phyloP scores from a whole-genome alignment of 163 green algal genomes.

The Chlamydomonas reinhardtii region DNA sequence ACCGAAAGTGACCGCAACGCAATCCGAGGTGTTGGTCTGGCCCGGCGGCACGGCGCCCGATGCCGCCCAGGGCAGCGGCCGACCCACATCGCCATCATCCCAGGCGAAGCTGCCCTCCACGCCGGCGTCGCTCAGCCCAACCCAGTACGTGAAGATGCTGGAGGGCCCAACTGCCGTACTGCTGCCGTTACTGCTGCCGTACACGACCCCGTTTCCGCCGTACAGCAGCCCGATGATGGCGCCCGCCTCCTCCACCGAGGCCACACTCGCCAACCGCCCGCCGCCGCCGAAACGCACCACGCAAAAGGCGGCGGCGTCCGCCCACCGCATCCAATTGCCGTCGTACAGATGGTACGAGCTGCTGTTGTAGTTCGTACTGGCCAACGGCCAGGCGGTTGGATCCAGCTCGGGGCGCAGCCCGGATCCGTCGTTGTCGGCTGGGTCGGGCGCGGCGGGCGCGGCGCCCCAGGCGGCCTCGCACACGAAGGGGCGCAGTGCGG shows the following conservation, averaged over 20 bases:
- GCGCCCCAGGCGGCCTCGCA: conserved; percentile 15
- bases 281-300: background rate
- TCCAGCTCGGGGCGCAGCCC: background rate
- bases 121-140: background rate
- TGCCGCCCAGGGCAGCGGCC: conserved; percentile 12
- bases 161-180: no score
- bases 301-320: conserved; percentile 13
- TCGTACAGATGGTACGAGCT: conserved; percentile 34
- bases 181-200: no score
- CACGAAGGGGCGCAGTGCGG: conserved; percentile 4
- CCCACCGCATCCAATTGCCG: conserved; percentile 13
- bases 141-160: conserved; percentile 21
- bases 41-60: background rate
- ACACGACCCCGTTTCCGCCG: no score
- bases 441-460: background rate
- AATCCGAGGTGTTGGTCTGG: background rate
- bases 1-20: background rate
- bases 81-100: background rate
- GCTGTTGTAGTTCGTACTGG: background rate
- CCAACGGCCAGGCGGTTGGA: background rate
- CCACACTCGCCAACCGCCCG: background rate
- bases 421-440: conserved; percentile 10
- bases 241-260: background rate
- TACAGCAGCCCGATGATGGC: conserved; percentile 10
- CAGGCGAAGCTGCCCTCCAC: background rate